Percentiles rank a stretch among this genome's conserved stretches.
Evolutionary conservation across 2,329 filamentous ascomycete genomes (phyloP).

Genomic region (Didymella keratinophila): DNA sequence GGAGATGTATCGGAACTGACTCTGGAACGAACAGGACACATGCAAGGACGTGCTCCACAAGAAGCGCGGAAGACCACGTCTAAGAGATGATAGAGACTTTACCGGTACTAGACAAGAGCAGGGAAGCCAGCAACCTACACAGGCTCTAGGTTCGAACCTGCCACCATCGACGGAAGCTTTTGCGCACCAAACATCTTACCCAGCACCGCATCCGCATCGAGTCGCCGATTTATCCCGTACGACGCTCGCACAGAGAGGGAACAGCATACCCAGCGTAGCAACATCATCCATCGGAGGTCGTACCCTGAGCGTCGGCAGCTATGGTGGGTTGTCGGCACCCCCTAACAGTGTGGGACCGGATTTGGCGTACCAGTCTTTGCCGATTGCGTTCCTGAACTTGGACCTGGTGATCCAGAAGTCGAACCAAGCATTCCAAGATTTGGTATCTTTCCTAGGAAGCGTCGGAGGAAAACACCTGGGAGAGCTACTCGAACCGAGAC

Average conservation of each 20-base stretch:
- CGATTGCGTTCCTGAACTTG: conserved; percentile 56
- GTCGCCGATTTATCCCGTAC: conserved; percentile 35
- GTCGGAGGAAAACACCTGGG: conserved; percentile 51
- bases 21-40: conserved; percentile 63
- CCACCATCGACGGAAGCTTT: conserved; percentile 29
- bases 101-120: conserved; percentile 36
- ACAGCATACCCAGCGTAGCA: conserved; percentile 24
- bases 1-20: conserved; percentile 22
- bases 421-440: conserved; percentile 55
- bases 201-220: conserved; percentile 32
- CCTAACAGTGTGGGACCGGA: conserved; percentile 36
- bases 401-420: conserved; percentile 58
- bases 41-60: conserved; percentile 88
- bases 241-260: conserved; percentile 30
- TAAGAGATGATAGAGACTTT: conserved; percentile 66
- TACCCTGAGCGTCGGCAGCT: conserved; percentile 28
- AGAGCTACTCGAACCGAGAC: conserved; percentile 54
- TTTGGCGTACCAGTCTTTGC: conserved; percentile 40
- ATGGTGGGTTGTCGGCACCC: conserved; percentile 26
- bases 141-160: conserved; percentile 35
- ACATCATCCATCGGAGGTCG: conserved; percentile 27
- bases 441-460: conserved; percentile 52
- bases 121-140: conserved; percentile 37
- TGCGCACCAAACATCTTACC: conserved; percentile 33
- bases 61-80: conserved; percentile 78